Percentiles rank a stretch among this genome's conserved stretches.
phyloP scores from a whole-genome alignment of 345 rosid species.

The Bretschneidera sinensis region DNA sequence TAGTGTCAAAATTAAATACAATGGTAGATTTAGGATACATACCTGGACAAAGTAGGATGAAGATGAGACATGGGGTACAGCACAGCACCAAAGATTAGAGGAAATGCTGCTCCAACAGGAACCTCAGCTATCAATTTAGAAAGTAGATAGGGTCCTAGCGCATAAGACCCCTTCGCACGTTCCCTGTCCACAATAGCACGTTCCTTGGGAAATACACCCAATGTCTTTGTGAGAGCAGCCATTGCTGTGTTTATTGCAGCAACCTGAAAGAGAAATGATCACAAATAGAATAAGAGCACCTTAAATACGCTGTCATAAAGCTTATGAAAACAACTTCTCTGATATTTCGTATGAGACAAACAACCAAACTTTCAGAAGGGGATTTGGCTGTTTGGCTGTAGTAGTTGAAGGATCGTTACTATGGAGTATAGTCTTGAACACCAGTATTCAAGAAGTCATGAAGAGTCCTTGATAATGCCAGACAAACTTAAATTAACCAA shows the following conservation, averaged over 20 bases:
- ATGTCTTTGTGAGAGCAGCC: conserved; percentile 99
- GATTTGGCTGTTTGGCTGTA: no score
- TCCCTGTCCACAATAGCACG: conserved; percentile 93
- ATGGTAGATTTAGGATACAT: conserved; percentile 10
- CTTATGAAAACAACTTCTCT: no score
- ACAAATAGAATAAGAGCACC: background rate
- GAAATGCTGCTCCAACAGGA: conserved; percentile 95
- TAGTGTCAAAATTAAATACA: conserved; percentile 7
- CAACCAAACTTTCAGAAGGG: no score
- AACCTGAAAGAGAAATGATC: conserved; percentile 48
- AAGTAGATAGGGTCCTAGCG: conserved; percentile 86
- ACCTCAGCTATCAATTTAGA: conserved; percentile 90
- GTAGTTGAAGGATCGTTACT: no score
- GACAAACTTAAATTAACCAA: no score
- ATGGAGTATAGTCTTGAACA: no score
- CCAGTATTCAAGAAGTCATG: no score
- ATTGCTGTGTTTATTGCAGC: conserved; percentile 98
- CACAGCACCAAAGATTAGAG: conserved; percentile 88
- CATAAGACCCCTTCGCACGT: conserved; percentile 83
- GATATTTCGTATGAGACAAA: no score
- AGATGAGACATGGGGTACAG: conserved; percentile 95
- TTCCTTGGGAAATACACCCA: conserved; percentile 96
- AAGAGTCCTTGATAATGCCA: no score
- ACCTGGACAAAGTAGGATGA: conserved; percentile 83
- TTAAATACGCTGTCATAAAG: no score